These are phyloP conservation scores for Lachancea mirantina DNA, from an alignment of 805 yeast species.

Conservation along the genomic window DNA sequence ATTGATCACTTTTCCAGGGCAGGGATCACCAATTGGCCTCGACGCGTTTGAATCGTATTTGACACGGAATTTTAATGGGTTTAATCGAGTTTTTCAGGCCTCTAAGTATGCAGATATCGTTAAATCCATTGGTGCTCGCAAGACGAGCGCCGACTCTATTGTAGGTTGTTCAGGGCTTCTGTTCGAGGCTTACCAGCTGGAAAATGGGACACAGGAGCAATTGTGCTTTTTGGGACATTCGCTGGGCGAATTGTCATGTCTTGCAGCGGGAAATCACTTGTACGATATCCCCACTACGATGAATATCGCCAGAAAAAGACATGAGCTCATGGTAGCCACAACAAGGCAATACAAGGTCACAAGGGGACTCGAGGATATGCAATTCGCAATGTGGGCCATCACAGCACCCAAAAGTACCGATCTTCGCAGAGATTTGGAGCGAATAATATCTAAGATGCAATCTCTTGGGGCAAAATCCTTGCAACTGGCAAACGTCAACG, in stretches of 20 bases:
- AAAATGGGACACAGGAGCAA: slow-evolving; percentile 3
- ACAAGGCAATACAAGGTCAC: slow-evolving; percentile 22
- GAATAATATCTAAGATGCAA: too few species aligned
- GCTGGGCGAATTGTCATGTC: slow-evolving; percentile 30
- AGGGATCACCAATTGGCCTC: slow-evolving; percentile 28
- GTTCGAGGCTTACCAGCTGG: slow-evolving; percentile 8
- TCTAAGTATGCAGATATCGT: slow-evolving; percentile 18
- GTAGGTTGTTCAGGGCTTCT: slow-evolving; percentile 28
- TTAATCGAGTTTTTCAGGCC: slow-evolving; percentile 15
- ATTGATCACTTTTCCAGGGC: slow-evolving; percentile 31
- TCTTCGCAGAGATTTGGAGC: slow-evolving; percentile 21
- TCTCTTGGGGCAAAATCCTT: slow-evolving; percentile 12
- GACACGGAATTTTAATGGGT: slow-evolving; percentile 18
- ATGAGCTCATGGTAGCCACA: slow-evolving; percentile 30
- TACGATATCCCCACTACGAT: slow-evolving; percentile 24
- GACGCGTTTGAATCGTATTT: slow-evolving; percentile 21
- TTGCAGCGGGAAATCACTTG: slow-evolving; percentile 22
- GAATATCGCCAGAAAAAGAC: slow-evolving; percentile 29
- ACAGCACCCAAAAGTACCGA: slow-evolving; percentile 25
- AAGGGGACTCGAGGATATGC: too few species aligned
- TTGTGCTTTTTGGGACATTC: slow-evolving; percentile 29
- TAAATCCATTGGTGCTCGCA: slow-evolving; percentile 15
- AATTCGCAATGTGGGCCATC: slow-evolving; percentile 28
- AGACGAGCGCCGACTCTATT: slow-evolving; percentile 29
- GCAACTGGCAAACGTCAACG: slow-evolving; percentile 28